Percentiles rank a stretch among this genome's conserved stretches.
Evolutionary conservation across 108 stramenopile genomes (phyloP).

Genomic region (Cylindrotheca fusiformis): DNA sequence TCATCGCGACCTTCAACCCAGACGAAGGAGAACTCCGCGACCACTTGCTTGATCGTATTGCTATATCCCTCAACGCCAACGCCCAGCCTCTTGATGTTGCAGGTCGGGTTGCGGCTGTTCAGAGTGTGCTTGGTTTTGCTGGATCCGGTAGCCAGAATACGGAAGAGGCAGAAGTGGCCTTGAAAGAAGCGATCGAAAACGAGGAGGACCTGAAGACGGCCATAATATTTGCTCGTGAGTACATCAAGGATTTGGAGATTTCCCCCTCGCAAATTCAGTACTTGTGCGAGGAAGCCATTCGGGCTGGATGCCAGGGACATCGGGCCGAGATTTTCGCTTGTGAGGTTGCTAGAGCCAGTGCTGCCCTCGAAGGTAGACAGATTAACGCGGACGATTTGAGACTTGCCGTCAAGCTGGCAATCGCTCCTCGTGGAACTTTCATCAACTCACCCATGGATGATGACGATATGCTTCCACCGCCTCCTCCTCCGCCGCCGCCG

Average conservation of each 20-base stretch:
- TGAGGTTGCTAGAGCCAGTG: slow-evolving; percentile 89
- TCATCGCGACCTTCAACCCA: slow-evolving; percentile 96
- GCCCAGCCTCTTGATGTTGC: slow-evolving; percentile 72
- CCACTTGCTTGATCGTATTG: slow-evolving; percentile 93
- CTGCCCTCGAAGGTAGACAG: slow-evolving; percentile 91
- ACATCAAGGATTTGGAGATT: slow-evolving; percentile 77
- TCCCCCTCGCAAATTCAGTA: slow-evolving; percentile 91
- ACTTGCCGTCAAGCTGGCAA: slow-evolving; percentile 93
- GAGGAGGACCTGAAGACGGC: slow-evolving; percentile 93
- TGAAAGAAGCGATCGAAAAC: slow-evolving; percentile 71
- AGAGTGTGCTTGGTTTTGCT: slow-evolving; percentile 79
- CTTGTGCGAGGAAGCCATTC: slow-evolving; percentile 93
- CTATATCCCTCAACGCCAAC: slow-evolving; percentile 87
- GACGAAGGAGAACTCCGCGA: slow-evolving; percentile 97
- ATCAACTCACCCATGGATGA: slow-evolving; percentile 82
- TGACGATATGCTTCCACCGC: slow-evolving; percentile 84
- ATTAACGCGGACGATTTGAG: slow-evolving; percentile 82
- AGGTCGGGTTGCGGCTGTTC: slow-evolving; percentile 84
- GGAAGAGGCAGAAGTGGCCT: slow-evolving; percentile 53
- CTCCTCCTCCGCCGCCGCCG: slow-evolving; percentile 91
- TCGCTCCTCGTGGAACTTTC: slow-evolving; percentile 93
- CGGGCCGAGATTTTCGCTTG: slow-evolving; percentile 95
- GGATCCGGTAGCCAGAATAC: slow-evolving; percentile 60
- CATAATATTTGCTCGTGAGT: slow-evolving; percentile 92
- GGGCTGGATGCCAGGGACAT: slow-evolving; percentile 95